Evolutionary conservation across 345 rosid genomes (phyloP), one percentile per base, ranked within the genome.

Genomic region (Rhodomyrtus tomentosa): DNA sequence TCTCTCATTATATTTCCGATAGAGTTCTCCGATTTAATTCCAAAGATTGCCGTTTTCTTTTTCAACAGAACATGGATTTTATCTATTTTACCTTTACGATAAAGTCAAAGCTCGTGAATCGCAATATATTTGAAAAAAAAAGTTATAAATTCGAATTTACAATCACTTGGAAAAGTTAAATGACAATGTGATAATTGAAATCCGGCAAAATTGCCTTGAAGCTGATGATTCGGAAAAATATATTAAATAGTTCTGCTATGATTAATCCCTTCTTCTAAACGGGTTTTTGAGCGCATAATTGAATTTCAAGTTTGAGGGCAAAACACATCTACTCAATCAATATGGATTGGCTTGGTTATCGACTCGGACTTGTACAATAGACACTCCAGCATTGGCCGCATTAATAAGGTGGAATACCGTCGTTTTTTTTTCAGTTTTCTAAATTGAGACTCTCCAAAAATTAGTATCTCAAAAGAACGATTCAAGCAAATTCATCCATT

Each of bases 321-420:
- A 2, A 29, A 59, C 8, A 3, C 15, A 29, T 59, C 4, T 6
- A 29, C 40, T 9, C 11, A 15, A 32, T n/a, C n/a, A n/a, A n/a
- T n/a, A n/a, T n/a, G n/a, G 11, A 55, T 1, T 25, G 0, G 25
- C 15, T 0, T 55, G 12, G 32, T 55, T 25, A 25, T 25, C 0
- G 15, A 27, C 0, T 0, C 2, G 0, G 0, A n/a, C 36, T 12
- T 2, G 7, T n/a, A 13, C 7, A 27, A 58, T 27, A n/a, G 38
- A 29, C 11, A 16, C 40, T 29, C 15, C 0, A 7, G 10, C 3
- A 0, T 1, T 1, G 0, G 0, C 2, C 12, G 38, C 1, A 29
- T 27, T 27, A 0, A 0, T 3, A 3, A 0, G 38, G 72, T 9
- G 0, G 0, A 7, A 29, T 2, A 10, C 14, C 2, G 0, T 14